Evolutionary conservation across 371 early-diverging fungal species (phyloP).

Genomic region (Rhizopus stolonifer): DNA sequence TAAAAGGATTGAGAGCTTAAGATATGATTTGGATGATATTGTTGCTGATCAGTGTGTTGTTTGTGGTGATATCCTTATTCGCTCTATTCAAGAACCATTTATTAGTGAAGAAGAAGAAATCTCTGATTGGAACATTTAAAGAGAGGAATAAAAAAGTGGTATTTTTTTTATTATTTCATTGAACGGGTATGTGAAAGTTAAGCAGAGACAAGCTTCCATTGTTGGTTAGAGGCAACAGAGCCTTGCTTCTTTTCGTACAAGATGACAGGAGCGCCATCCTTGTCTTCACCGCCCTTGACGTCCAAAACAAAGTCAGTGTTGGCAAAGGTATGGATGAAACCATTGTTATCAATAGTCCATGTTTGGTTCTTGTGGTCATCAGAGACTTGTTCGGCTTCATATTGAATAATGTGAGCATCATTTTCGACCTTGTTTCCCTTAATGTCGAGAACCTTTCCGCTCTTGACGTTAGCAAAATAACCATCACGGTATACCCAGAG

Average conservation of each 20-base stretch:
- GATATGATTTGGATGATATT: conserved; percentile 75
- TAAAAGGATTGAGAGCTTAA: conserved; percentile 21
- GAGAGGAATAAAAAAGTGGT: background rate
- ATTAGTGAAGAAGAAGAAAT: conserved; percentile 56
- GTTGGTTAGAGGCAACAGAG: conserved; percentile 26
- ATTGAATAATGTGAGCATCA: conserved; percentile 22
- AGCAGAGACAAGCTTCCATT: conserved; percentile 12
- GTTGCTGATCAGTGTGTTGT: conserved; percentile 83
- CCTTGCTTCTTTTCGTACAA: conserved; percentile 29
- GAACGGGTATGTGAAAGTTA: background rate
- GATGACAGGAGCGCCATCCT: conserved; percentile 31
- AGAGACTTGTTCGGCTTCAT: conserved; percentile 11
- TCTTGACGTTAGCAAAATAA: conserved; percentile 21
- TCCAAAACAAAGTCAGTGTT: conserved; percentile 27
- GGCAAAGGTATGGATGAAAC: conserved; percentile 48
- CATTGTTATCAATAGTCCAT: conserved; percentile 77
- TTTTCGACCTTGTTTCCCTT: conserved; percentile 22
- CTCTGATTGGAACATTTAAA: conserved; percentile 53
- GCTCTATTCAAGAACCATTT: conserved; percentile 73
- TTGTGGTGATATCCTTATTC: conserved; percentile 89
- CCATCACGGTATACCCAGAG: conserved; percentile 30
- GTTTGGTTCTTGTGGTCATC: conserved; percentile 75
- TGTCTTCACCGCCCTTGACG: conserved; percentile 31
- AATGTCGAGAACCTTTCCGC: conserved; percentile 28
- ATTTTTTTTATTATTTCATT: background rate